phyloP scores from a whole-genome alignment of 2,329 filamentous ascomycete genomes.

The Verticillium dahliae region DNA sequence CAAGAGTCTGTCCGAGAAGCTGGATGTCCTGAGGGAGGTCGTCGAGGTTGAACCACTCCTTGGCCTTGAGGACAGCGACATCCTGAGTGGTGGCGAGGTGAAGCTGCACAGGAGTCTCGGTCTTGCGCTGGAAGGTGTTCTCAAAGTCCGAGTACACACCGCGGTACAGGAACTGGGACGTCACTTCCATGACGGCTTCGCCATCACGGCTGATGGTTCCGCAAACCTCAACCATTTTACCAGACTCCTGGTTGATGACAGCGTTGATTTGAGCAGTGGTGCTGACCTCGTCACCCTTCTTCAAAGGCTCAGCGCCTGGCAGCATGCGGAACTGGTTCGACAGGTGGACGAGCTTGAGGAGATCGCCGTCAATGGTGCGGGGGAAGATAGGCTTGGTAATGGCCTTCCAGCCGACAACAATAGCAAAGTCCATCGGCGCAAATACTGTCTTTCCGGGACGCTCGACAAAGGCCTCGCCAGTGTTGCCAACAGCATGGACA shows the following conservation, averaged over 20 bases:
- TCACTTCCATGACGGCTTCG: constrained; percentile 92
- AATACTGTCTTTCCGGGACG: constrained; percentile 89
- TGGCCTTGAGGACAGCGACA: constrained; percentile 86
- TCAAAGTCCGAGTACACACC: constrained; percentile 89
- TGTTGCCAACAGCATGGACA: constrained; percentile 97
- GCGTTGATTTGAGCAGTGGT: constrained; percentile 96
- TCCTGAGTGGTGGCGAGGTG: constrained; percentile 84
- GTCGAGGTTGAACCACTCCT: constrained; percentile 95
- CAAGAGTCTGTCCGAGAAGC: constrained; percentile 85
- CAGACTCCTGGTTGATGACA: constrained; percentile 95
- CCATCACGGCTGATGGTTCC: constrained; percentile 86
- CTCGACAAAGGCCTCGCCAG: constrained; percentile 93
- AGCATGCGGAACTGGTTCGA: constrained; percentile 99
- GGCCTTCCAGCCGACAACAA: constrained; percentile 97
- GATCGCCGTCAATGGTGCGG: constrained; percentile 87
- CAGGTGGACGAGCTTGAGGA: constrained; percentile 91
- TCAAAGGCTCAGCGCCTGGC: constrained; percentile 86
- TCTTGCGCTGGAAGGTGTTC: constrained; percentile 98
- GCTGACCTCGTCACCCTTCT: constrained; percentile 88
- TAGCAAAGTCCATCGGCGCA: constrained; percentile 97
- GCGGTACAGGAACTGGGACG: constrained; percentile 95
- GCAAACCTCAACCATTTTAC: constrained; percentile 99
- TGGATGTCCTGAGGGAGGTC: constrained; percentile 64
- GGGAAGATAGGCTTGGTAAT: constrained; percentile 99
- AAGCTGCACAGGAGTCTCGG: constrained; percentile 90